These are phyloP conservation scores for Prasinococcaceae sp. DNA, from an alignment of 139 green algal species.

Conservation along the genomic window DNA sequence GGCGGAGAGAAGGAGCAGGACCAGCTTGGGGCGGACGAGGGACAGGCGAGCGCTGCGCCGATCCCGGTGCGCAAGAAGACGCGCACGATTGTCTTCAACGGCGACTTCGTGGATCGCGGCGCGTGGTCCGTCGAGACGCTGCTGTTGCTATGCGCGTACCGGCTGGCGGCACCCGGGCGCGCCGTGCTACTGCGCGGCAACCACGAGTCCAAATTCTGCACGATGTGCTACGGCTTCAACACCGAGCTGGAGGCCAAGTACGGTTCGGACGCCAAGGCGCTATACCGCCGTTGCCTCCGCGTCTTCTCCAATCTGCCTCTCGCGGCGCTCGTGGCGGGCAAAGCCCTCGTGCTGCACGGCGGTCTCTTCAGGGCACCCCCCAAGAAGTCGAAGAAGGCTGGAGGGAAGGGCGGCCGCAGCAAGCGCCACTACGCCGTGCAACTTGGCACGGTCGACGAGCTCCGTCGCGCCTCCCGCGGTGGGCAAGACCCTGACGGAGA, in stretches of 20 bases:
- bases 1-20: too few relatives aligned
- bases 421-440: constrained; percentile 2
- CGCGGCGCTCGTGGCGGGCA: constrained; percentile 38
- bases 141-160: constrained; percentile 41
- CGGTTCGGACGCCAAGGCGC: constrained; percentile 6
- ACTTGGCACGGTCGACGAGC: constrained; percentile 51
- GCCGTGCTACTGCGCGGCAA: constrained; percentile 60
- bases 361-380: constrained; percentile 45
- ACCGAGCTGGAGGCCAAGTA: constrained; percentile 39
- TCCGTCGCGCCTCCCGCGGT: constrained; percentile 50
- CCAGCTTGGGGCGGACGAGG: too few relatives aligned
- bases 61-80: constrained; percentile 9
- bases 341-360: constrained; percentile 76
- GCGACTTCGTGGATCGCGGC: constrained; percentile 45
- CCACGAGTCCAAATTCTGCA: constrained; percentile 76
- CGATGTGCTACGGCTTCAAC: constrained; percentile 61
- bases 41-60: background rate
- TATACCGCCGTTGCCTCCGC: constrained; percentile 17
- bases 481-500: constrained; percentile 59
- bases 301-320: constrained; percentile 28
- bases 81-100: constrained; percentile 31
- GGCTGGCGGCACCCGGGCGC: constrained; percentile 28
- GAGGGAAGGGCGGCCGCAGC: constrained; percentile 4
- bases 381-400: constrained; percentile 11
- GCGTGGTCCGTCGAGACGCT: constrained; percentile 86